Percentiles rank a stretch among this genome's conserved stretches.
These are phyloP conservation scores for Arachnomyces sp. DNA, from an alignment of 2,329 filamentous ascomycete species.

Conservation along the genomic window DNA sequence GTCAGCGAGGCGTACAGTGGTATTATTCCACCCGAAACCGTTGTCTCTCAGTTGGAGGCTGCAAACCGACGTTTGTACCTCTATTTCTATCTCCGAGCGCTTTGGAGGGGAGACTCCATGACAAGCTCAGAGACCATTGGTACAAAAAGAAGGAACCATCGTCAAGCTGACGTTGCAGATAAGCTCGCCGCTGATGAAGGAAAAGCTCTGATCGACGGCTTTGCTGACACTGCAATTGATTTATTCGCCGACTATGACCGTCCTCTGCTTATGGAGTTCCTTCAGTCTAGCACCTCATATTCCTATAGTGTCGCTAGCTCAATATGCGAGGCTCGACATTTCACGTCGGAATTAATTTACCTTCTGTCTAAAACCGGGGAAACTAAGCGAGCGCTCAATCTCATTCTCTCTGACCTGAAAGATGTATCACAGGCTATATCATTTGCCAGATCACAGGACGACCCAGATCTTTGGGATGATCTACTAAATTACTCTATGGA, in stretches of 20 bases:
- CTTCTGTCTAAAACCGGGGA: slow-evolving; percentile 92
- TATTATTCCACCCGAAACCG: slow-evolving; percentile 67
- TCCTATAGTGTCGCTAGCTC: slow-evolving; percentile 65
- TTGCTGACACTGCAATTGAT: slow-evolving; percentile 77
- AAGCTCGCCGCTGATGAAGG: slow-evolving; percentile 50
- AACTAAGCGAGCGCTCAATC: slow-evolving; percentile 79
- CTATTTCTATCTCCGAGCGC: slow-evolving; percentile 80
- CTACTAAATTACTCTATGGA: slow-evolving; percentile 95
- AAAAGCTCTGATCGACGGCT: slow-evolving; percentile 68
- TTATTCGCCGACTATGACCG: slow-evolving; percentile 82
- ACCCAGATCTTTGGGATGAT: slow-evolving; percentile 90
- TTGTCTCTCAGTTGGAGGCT: slow-evolving; percentile 68
- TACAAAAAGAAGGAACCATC: slow-evolving; percentile 25
- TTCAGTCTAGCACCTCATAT: slow-evolving; percentile 78
- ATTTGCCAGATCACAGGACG: slow-evolving; percentile 89
- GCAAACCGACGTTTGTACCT: slow-evolving; percentile 66
- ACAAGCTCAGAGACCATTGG: slow-evolving; percentile 27
- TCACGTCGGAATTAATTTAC: slow-evolving; percentile 88
- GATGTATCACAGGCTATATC: slow-evolving; percentile 89
- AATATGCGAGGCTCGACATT: slow-evolving; percentile 73
- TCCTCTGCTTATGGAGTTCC: slow-evolving; percentile 72
- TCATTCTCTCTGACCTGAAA: slow-evolving; percentile 88
- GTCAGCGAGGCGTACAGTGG: slow-evolving; percentile 89
- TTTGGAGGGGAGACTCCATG: slow-evolving; percentile 72
- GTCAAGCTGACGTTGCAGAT: slow-evolving; percentile 34